Percentiles rank a stretch among this genome's conserved stretches.
These are phyloP conservation scores for Zarea fungicola DNA, from an alignment of 2,329 filamentous ascomycete genomes.

Conservation along the genomic window DNA sequence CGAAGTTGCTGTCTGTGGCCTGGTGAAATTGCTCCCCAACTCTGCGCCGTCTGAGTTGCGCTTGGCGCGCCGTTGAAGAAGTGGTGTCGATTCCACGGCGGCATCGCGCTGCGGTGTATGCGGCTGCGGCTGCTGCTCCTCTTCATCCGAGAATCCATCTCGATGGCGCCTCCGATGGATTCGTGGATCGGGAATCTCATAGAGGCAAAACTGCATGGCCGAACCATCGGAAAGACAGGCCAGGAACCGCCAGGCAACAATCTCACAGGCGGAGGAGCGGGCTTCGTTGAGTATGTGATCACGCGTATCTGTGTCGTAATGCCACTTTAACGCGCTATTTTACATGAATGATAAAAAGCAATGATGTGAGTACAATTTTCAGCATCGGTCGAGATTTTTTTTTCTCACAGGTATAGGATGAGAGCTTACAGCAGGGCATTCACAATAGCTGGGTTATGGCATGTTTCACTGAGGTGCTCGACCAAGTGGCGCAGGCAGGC, in stretches of 20 bases:
- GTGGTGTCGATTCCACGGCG: neutral
- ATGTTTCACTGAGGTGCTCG: constrained; percentile 56
- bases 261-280: constrained; percentile 70
- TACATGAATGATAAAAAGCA: no score
- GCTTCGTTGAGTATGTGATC: constrained; percentile 62
- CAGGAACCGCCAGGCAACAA: constrained; percentile 75
- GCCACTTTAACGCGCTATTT: constrained; percentile 66
- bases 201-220: constrained; percentile 68
- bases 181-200: constrained; percentile 54
- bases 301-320: constrained; percentile 60
- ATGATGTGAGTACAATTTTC: neutral
- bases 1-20: neutral
- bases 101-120: no score
- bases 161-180: constrained; percentile 12
- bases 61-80: neutral
- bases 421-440: constrained; percentile 66
- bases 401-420: neutral
- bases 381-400: no score
- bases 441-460: constrained; percentile 65
- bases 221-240: constrained; percentile 66
- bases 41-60: constrained; percentile 14
- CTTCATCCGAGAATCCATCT: constrained; percentile 27
- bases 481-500: constrained; percentile 54
- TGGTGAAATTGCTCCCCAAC: constrained; percentile 32
- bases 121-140: constrained; percentile 44